These are phyloP conservation scores for Trametes coccinea DNA, from an alignment of 768 basidiomycete genomes.

Conservation along the genomic window DNA sequence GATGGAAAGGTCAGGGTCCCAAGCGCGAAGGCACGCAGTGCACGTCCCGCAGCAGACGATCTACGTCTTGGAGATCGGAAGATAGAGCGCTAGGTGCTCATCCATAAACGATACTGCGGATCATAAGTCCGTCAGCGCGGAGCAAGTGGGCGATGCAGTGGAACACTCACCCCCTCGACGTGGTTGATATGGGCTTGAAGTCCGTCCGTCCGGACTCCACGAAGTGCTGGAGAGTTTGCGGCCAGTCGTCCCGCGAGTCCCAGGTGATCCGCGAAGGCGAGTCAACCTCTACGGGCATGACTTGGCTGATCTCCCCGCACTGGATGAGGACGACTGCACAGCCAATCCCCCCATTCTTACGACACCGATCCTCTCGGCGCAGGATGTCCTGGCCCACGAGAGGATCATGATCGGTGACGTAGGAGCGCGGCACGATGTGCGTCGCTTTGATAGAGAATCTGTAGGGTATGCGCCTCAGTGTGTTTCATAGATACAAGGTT, in stretches of 20 bases:
- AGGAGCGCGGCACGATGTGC: conserved; percentile 69
- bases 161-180: conserved; percentile 63
- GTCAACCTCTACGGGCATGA: conserved; percentile 87
- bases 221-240: conserved; percentile 65
- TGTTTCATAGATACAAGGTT: not conserved
- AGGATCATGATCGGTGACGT: conserved; percentile 64
- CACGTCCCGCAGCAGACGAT: conserved; percentile 11
- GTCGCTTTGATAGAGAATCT: conserved; percentile 72
- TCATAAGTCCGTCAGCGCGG: not conserved
- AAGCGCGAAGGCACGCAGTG: conserved; percentile 12
- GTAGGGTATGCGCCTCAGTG: conserved; percentile 19
- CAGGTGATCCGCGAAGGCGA: conserved; percentile 74
- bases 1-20: not conserved
- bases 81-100: conserved; percentile 14
- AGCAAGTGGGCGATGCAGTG: not conserved
- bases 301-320: conserved; percentile 73
- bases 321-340: conserved; percentile 74
- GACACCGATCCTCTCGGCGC: conserved; percentile 78
- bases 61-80: conserved; percentile 5
- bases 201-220: conserved; percentile 72
- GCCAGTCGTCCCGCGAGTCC: conserved; percentile 77
- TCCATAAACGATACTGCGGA: conserved; percentile 31
- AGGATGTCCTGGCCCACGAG: conserved; percentile 76
- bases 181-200: conserved; percentile 83
- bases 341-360: conserved; percentile 74